phyloP scores from a whole-genome alignment of 2,329 filamentous ascomycete genomes.

The Phaeosphaeria sp. region DNA sequence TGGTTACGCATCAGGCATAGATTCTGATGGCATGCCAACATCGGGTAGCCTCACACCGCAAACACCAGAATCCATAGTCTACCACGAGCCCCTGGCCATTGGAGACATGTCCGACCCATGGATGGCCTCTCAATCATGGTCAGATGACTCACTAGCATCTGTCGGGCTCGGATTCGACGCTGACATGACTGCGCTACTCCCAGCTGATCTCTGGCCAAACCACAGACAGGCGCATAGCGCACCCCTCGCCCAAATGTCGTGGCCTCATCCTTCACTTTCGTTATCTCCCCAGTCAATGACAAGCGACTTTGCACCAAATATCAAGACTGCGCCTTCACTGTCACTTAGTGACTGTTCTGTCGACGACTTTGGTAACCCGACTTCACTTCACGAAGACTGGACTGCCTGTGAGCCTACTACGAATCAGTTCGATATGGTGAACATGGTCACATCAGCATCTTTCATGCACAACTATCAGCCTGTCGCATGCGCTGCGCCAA shows the following conservation, averaged over 20 bases:
- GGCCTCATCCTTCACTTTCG: conserved; percentile 23
- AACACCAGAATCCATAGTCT: conserved; percentile 37
- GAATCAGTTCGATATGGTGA: conserved; percentile 47
- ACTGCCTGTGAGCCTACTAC: conserved; percentile 55
- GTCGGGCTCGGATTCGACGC: conserved; percentile 31
- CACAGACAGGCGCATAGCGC: conserved; percentile 21
- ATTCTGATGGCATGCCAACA: conserved; percentile 22
- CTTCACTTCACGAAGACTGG: conserved; percentile 55
- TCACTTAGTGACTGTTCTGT: conserved; percentile 34
- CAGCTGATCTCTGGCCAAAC: conserved; percentile 29
- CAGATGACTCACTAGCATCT: conserved; percentile 26
- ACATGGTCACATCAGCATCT: conserved; percentile 23
- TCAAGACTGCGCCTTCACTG: conserved; percentile 27
- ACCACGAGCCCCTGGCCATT: conserved; percentile 29
- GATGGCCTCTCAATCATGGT: conserved; percentile 30
- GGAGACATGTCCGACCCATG: conserved; percentile 28
- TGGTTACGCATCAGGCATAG: conserved; percentile 21
- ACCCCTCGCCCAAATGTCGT: conserved; percentile 27
- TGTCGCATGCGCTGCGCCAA: conserved; percentile 21
- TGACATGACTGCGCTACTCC: conserved; percentile 25
- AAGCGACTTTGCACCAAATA: conserved; percentile 19
- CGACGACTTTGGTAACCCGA: conserved; percentile 29
- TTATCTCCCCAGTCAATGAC: conserved; percentile 22
- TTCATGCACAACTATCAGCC: conserved; percentile 51
- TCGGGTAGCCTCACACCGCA: conserved; percentile 37